phyloP scores from a whole-genome alignment of 352 stramenopile genomes.

The Globisporangium rhizosaccharum region DNA sequence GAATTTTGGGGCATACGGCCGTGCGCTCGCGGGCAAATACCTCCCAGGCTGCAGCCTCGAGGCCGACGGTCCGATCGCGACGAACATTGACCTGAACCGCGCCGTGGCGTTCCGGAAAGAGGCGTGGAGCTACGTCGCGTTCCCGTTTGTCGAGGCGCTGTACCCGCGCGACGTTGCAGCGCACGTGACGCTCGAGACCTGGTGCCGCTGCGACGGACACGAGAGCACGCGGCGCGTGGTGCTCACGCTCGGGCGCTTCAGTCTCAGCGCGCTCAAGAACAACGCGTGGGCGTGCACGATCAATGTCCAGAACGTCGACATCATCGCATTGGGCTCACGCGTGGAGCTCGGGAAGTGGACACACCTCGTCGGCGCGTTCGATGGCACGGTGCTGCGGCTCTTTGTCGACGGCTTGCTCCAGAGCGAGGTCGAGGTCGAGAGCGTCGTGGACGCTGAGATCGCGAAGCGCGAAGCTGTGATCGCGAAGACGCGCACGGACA shows the following conservation, averaged over 20 bases:
- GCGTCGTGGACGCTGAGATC: conserved; percentile 61
- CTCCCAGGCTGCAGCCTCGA: conserved; percentile 64
- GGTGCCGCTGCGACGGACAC: conserved; percentile 65
- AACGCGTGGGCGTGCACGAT: conserved; percentile 81
- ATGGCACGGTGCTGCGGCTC: conserved; percentile 79
- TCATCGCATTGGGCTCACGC: conserved; percentile 43
- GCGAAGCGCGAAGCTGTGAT: conserved; percentile 59
- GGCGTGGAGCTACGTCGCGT: conserved; percentile 46
- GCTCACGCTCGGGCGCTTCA: conserved; percentile 70
- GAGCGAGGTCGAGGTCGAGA: conserved; percentile 69
- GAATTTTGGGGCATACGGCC: conserved; percentile 64
- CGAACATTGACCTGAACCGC: conserved; percentile 81
- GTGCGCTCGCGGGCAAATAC: conserved; percentile 46
- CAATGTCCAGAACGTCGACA: conserved; percentile 76
- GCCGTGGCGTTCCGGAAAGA: conserved; percentile 54
- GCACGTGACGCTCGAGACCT: conserved; percentile 70
- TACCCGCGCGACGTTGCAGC: conserved; percentile 35
- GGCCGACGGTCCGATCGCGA: conserved; percentile 65
- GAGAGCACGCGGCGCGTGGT: conserved; percentile 66
- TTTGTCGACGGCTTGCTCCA: conserved; percentile 76
- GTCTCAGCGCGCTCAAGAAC: conserved; percentile 55
- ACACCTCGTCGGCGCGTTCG: conserved; percentile 84
- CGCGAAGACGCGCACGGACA: conserved; percentile 68
- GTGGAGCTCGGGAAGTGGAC: conserved; percentile 75
- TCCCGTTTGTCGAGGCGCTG: conserved; percentile 31